Evolutionary conservation across 345 rosid species (phyloP).

Genomic region (Citrus inodora): DNA sequence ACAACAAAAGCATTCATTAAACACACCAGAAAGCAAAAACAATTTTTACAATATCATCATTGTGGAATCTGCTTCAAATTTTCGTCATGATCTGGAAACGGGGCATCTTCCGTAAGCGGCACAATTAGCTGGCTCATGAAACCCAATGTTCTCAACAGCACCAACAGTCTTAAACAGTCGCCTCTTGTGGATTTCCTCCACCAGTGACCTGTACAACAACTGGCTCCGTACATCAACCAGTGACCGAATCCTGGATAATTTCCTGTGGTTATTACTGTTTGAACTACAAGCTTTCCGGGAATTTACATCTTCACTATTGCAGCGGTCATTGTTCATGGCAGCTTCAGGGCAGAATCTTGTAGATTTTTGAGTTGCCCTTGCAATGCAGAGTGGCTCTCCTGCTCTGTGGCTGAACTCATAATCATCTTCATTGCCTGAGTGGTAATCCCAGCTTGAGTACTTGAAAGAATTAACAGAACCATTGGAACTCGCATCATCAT

Average conservation of each 20-base stretch:
- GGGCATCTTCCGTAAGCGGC: background rate
- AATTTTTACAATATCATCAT: background rate
- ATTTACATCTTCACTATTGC: background rate
- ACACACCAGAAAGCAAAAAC: constrained; percentile 2
- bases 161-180: constrained; percentile 68
- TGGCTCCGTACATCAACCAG: constrained; percentile 72
- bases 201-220: constrained; percentile 62
- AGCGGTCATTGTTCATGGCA: background rate
- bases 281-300: constrained; percentile 9
- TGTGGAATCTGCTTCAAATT: background rate
- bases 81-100: constrained; percentile 14
- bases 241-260: constrained; percentile 43
- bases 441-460: constrained; percentile 39
- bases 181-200: constrained; percentile 67
- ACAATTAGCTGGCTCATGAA: constrained; percentile 29
- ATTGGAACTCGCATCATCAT: constrained; percentile 48
- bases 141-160: constrained; percentile 58
- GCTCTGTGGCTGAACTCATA: constrained; percentile 16
- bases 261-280: constrained; percentile 17
- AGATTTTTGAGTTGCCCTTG: constrained; percentile 21
- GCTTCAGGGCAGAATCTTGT: constrained; percentile 45
- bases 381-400: constrained; percentile 21
- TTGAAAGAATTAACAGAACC: constrained; percentile 47
- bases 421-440: constrained; percentile 39
- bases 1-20: background rate